Percentiles rank a stretch among this genome's conserved stretches.
These are phyloP conservation scores for Paecilomyces variotii DNA, from an alignment of 2,329 filamentous ascomycete species.

Conservation along the genomic window DNA sequence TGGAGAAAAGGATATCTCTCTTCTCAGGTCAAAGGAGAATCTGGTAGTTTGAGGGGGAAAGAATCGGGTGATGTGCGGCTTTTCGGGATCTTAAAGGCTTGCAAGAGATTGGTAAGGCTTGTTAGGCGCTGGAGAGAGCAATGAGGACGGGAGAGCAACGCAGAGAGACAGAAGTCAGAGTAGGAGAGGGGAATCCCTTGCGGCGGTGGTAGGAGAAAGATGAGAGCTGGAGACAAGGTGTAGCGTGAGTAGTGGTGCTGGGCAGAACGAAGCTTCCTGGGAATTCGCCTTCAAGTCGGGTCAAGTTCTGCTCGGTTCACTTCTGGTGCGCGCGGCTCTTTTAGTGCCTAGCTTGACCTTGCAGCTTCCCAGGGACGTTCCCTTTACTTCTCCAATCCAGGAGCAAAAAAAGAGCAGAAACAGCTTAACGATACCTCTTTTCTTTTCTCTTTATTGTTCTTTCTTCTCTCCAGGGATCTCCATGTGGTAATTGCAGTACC, in stretches of 20 bases:
- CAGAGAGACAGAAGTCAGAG: constrained; percentile 10
- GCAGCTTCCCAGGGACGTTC: background rate
- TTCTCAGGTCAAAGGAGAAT: constrained; percentile 7
- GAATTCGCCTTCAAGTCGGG: constrained; percentile 3
- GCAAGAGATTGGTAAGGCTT: background rate
- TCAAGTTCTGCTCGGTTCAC: background rate
- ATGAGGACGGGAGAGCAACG: constrained; percentile 4
- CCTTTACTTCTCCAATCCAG: background rate
- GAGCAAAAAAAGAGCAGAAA: no score
- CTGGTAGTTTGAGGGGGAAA: constrained; percentile 12
- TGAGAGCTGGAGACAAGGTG: background rate
- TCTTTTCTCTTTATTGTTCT: background rate
- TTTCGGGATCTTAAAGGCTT: constrained; percentile 12
- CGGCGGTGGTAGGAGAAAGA: background rate
- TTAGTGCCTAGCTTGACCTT: constrained; percentile 14
- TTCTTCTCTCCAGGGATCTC: background rate
- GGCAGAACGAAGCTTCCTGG: constrained; percentile 1
- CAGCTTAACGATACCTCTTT: background rate
- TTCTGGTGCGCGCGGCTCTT: background rate
- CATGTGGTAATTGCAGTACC: background rate
- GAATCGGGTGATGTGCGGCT: constrained; percentile 19
- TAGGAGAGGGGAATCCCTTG: background rate
- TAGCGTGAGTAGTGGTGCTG: background rate
- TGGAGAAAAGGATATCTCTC: constrained; percentile 4
- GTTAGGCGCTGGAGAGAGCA: constrained; percentile 3